Evolutionary conservation across 306 rosid species (phyloP).

Genomic region (Sphenostylis stenocarpa): DNA sequence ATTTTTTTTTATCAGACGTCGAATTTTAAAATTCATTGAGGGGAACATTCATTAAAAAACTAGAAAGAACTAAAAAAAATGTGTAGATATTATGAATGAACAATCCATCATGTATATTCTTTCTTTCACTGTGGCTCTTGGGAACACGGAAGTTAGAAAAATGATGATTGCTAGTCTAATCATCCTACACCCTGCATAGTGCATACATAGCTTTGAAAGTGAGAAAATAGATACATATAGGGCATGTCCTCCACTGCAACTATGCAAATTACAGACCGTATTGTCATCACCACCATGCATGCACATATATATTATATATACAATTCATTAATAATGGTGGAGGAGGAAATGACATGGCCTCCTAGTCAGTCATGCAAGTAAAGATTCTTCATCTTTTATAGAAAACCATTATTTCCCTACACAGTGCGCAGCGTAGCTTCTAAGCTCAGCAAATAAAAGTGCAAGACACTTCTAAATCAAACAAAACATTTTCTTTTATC

Average conservation of each 20-base stretch:
- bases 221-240: slow-evolving; percentile 32
- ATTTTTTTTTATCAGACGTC: no score
- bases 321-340: slow-evolving; percentile 15
- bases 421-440: slow-evolving; percentile 43
- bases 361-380: slow-evolving; percentile 28
- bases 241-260: slow-evolving; percentile 38
- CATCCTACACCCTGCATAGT: neutral
- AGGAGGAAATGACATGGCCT: slow-evolving; percentile 36
- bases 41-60: neutral
- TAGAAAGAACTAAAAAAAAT: neutral
- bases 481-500: neutral
- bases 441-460: slow-evolving; percentile 47
- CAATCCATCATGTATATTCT: neutral
- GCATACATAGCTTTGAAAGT: slow-evolving; percentile 21
- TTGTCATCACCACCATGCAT: slow-evolving; percentile 48
- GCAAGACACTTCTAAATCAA: slow-evolving; percentile 18
- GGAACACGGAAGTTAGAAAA: slow-evolving; percentile 14
- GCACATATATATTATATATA: neutral
- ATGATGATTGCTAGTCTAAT: slow-evolving; percentile 33
- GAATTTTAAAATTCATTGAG: neutral
- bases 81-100: neutral
- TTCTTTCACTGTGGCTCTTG: slow-evolving; percentile 14
- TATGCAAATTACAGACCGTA: slow-evolving; percentile 33
- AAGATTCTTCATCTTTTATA: slow-evolving; percentile 40
- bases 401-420: slow-evolving; percentile 35